Evolutionary conservation across 1,139 yeast genomes (phyloP), one percentile per base, ranked within the genome.

Genomic region (Candida sanyaensis): DNA sequence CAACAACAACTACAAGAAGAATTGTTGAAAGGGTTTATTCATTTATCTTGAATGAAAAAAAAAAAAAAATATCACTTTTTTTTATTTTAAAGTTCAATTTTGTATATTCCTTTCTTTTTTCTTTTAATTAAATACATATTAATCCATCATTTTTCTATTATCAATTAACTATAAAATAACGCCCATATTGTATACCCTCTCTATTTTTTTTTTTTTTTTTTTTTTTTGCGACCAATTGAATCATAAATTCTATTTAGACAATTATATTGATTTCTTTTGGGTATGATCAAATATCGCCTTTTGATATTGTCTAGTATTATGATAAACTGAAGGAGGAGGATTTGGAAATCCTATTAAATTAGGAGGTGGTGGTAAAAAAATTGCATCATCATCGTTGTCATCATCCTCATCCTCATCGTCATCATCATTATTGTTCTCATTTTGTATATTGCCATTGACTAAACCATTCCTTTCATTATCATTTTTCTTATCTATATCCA

Each of bases 301-400:
- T 34, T 61, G 58, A 44, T 56, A 59, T 34, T 63, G 66, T 38
- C 53, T 58, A 2, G 58, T 58, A 45, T 61, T 55, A 24, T 65
- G 51, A n/a, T 60, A 56, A 9, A 61, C 63, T 17, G 74, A 62
- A 1, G 73, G 71, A 2, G 75, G 75, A 1, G 77, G 75, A 24
- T 63, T 57, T 0, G 75, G 73, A 48, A 69, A 57, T 7, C 59
- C 61, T n/a, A 55, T 45, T 34, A 67, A 47, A 29, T 59, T 62
- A 10, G 69, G 66, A 1, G 76, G 76, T 7, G 77, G 77, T 4
- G 77, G 76, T 30, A 71, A 55, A 40, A 65, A 59, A 9, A 34
- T 28, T 26, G 23, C 33, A 8, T 56, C 58, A 2, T 50, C 55
- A 4, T 57, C 56, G 2, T 48, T 52, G 2, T 50, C 56, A n/a